These are phyloP conservation scores for Gossypium davidsonii DNA, from an alignment of 441 rosid species.

Conservation along the genomic window DNA sequence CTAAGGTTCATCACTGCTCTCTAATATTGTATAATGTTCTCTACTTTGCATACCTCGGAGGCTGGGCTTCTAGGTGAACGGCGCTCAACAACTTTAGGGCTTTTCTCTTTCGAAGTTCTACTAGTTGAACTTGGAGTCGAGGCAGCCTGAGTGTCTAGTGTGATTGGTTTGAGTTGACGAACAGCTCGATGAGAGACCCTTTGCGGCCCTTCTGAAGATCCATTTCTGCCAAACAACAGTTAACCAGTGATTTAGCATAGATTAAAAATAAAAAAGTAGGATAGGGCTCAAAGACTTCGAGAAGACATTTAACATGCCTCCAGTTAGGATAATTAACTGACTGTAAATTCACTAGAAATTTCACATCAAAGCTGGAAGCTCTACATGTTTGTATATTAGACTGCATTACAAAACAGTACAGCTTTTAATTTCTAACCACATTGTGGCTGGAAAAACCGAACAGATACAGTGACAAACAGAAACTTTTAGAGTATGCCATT, in stretches of 20 bases:
- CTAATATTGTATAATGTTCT: neutral
- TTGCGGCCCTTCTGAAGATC: constrained; percentile 53
- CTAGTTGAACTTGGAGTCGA: constrained; percentile 38
- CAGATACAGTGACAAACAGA: neutral
- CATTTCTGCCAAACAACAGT: constrained; percentile 38
- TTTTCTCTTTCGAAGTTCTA: constrained; percentile 48
- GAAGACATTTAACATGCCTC: neutral
- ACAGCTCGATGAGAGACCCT: constrained; percentile 63
- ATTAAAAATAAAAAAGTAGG: neutral
- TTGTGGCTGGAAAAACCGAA: neutral
- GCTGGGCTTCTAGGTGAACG: constrained; percentile 49
- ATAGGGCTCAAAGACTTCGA: neutral
- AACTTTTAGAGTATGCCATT: neutral
- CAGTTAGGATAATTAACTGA: neutral
- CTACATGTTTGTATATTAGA: neutral
- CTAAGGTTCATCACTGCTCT: neutral
- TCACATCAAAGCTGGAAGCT: neutral
- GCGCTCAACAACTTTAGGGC: constrained; percentile 47
- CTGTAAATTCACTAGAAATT: neutral
- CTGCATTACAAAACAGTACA: neutral
- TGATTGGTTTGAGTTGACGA: constrained; percentile 48
- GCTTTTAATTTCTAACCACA: neutral
- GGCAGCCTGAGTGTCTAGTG: constrained; percentile 43
- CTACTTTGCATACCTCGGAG: constrained; percentile 39
- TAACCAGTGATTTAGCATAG: neutral